Conservation (phyloP, 768 basidiomycete genomes). For the Auricularia heimuer region DNA sequence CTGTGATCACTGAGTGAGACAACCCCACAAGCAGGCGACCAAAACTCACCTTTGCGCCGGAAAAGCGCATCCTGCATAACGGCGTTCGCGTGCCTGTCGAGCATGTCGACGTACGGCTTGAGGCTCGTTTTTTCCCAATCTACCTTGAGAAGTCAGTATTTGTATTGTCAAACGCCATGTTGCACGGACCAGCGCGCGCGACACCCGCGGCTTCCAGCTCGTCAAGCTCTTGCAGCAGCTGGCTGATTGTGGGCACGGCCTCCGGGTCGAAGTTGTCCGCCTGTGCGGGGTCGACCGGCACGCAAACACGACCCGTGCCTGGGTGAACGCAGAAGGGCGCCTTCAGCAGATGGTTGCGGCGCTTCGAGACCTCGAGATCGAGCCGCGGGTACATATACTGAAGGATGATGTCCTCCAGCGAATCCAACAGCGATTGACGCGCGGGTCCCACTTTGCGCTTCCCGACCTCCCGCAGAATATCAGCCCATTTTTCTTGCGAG, state of each 20-base stretch:
- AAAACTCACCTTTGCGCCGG: background rate
- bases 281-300: slow-evolving; percentile 70
- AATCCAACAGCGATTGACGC: slow-evolving; percentile 14
- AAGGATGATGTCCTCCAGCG: slow-evolving; percentile 80
- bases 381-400: slow-evolving; percentile 94
- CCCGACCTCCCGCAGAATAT: slow-evolving; percentile 29
- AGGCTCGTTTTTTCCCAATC: slow-evolving; percentile 71
- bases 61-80: background rate
- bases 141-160: slow-evolving; percentile 35
- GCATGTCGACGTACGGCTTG: slow-evolving; percentile 80
- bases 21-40: background rate
- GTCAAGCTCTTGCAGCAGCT: slow-evolving; percentile 76
- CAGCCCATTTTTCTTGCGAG: slow-evolving; percentile 68
- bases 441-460: background rate
- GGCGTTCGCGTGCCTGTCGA: slow-evolving; percentile 56
- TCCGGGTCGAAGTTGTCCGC: slow-evolving; percentile 81
- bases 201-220: slow-evolving; percentile 13
- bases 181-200: slow-evolving; percentile 5
- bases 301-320: slow-evolving; percentile 89
- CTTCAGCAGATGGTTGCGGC: slow-evolving; percentile 95
- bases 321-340: slow-evolving; percentile 97
- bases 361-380: slow-evolving; percentile 95
- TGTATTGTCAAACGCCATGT: background rate
- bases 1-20: background rate
- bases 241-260: slow-evolving; percentile 74